Base-by-base conservation (phyloP, 805 yeast species). In the Metschnikowia colocasiae region DNA sequence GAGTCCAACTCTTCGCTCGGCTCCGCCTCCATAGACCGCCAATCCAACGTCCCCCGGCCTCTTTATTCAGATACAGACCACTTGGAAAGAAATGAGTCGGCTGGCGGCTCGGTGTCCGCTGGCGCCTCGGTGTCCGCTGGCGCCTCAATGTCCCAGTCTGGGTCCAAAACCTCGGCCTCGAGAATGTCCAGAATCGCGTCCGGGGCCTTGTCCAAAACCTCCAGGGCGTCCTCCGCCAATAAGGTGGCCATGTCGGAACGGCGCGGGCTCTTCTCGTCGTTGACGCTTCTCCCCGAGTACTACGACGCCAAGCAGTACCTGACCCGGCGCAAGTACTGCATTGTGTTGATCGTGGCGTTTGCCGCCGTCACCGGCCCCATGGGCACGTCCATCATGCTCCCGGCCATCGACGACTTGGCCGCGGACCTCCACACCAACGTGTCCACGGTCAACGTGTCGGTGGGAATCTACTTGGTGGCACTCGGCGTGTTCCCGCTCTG, bases 351-450 rank as follows among this genome's bases (percentile, higher is more conserved):
- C 13, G 80, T 87, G 41, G 91, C 92, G 0, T 67, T 78, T 48
- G 90, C 91, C 6, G 85, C 91, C 1, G 68, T 85, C 60, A 76
- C 85, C 45, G 96, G 95, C 0, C 95, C 96, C 5, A 85, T 88
- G 94, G 95, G 94, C 10, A 83, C 94, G 1, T 83, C 94, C 0
- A 86, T 88, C 43, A 73, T 88, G 58, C 76, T 85, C 42, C 96
- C 96, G 0, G 92, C 94, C 0, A 78, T 87, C 18, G 78, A 78
- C 29, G 77, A 79, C 45, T 75, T 88, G 35, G 75, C 76, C 4
- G 51, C 54, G 1, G 80, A 79, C 16, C 72, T 86, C 15, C 38
- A 82, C 36, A 83, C 95, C 0, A 58, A 79, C 4, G 76, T 75
- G 1, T 68, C 81, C 25, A 72, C 79, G 57, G 88, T 87, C 22